Base-by-base conservation (phyloP, 176 grass and related monocot genomes). In the Metroxylon sagu region DNA sequence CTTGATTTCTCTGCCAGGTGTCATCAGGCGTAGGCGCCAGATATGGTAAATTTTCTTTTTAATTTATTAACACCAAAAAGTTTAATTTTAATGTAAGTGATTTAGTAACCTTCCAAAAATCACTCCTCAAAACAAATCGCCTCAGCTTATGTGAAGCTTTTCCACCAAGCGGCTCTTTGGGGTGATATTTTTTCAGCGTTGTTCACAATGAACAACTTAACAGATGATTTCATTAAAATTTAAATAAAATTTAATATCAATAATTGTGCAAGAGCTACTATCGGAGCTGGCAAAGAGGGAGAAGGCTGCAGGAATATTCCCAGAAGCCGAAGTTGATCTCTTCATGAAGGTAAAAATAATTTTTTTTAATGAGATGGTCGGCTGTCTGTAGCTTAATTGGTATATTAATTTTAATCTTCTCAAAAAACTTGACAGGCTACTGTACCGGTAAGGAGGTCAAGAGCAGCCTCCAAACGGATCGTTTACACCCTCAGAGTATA, bases 381-480 rank as follows among this genome's bases (percentile, higher is more conserved):
- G n/a, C n/a, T 39, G 35, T 2, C 35, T 2, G 5, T 39, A 39
- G 8, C 35, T 43, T 1, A 14, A 43, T 14, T 43, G 35, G 35
- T 43, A 43, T 14, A 12, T 10, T 43, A 43, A 43, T 43, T 43
- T 43, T 29, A 23, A 23, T 29, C 4, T 29, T 29, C 4, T 4
- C 4, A 5, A 5, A 4, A 4, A 29, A 29, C 2, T 54, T 66
- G n/a, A 5, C 75, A 97, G 87, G 93, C 93, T 25, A 98, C 93
- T 53, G 88, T 87, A 0, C 85, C 92, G 76, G 79, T n/a, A 81
- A 74, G 93, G 93, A n/a, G 59, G 84, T 89, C 1, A 48, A 79
- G 64, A 98, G 84, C 84, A 98, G 88, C 21, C 93, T 98, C 27
- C 93, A 92, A 72, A 98, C 93, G 18, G 93, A 98, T 19, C n/a